Conservation (phyloP, 768 basidiomycete species). For the Dioszegia hungarica region DNA sequence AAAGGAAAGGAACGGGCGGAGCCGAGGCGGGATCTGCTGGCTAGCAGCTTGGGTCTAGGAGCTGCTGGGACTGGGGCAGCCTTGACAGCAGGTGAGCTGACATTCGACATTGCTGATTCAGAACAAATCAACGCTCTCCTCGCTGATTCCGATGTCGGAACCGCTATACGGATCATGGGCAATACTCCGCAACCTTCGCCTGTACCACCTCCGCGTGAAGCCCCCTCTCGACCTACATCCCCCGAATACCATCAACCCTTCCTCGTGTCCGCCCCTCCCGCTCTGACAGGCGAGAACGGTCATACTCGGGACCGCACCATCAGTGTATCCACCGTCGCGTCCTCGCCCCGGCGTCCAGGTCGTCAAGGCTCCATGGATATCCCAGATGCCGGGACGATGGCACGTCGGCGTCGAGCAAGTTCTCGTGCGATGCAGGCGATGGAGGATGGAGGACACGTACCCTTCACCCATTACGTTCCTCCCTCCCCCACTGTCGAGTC, state of each 20-base stretch:
- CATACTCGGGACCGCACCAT: neutral
- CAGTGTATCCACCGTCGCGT: neutral
- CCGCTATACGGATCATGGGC: conserved; percentile 29
- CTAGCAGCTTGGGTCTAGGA: neutral
- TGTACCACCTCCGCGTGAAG: conserved; percentile 11
- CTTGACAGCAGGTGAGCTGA: conserved; percentile 1
- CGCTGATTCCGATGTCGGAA: conserved; percentile 27
- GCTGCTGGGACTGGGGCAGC: neutral
- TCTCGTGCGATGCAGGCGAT: conserved; percentile 9
- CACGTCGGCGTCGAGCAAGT: conserved; percentile 13
- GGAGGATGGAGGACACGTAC: conserved; percentile 36
- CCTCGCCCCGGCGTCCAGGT: conserved; percentile 11
- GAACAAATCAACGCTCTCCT: conserved; percentile 38
- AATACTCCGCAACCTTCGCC: conserved; percentile 8
- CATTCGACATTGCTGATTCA: conserved; percentile 2
- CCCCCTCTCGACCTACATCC: neutral
- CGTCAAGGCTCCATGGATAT: conserved; percentile 15
- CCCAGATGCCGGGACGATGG: neutral
- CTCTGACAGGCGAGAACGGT: conserved; percentile 8
- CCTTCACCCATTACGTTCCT: conserved; percentile 41
- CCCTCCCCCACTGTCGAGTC: conserved; percentile 6
- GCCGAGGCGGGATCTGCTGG: neutral
- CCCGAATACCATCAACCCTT: conserved; percentile 18
- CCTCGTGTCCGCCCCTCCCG: conserved; percentile 35
- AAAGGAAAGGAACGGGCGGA: conserved; percentile 10